Percentiles rank a stretch among this genome's conserved stretches.
These are phyloP conservation scores for Erigeron canadensis DNA, from an alignment of 129 eudicot species.

Conservation along the genomic window DNA sequence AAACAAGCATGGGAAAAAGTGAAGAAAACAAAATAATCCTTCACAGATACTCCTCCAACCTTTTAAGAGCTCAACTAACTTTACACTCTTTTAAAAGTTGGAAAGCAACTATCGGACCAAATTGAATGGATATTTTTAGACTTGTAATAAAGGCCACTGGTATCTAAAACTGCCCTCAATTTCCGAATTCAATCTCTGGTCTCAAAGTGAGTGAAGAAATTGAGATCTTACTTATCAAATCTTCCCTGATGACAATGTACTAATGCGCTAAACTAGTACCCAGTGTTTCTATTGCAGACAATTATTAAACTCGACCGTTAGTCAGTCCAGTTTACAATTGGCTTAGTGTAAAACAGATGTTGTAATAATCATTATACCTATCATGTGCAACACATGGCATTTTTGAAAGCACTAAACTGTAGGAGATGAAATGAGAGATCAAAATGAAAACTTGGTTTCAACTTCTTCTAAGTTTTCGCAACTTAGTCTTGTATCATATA, in stretches of 20 bases:
- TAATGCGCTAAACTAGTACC: neutral
- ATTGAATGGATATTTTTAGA: neutral
- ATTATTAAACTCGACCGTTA: neutral
- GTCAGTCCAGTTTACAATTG: neutral
- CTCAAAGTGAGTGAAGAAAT: neutral
- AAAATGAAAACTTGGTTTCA: no score
- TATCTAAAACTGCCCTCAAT: neutral
- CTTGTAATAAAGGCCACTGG: neutral
- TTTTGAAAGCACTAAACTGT: no score
- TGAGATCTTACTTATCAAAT: neutral
- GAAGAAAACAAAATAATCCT: neutral
- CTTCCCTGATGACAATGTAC: neutral
- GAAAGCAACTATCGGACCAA: neutral
- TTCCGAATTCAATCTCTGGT: neutral
- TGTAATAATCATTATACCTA: neutral
- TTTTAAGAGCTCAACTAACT: slow-evolving; percentile 4
- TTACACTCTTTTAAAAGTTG: slow-evolving; percentile 4
- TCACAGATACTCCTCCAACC: no score
- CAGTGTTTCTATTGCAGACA: neutral
- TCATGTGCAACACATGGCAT: neutral
- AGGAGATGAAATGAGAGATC: neutral
- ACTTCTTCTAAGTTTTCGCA: no score
- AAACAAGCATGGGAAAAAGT: neutral
- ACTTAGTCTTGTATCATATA: neutral
- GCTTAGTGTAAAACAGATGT: neutral